Evolutionary conservation across 495 filamentous ascomycete genomes (phyloP), one percentile per base, ranked within the genome.

Genomic region (Penicillium canariense): DNA sequence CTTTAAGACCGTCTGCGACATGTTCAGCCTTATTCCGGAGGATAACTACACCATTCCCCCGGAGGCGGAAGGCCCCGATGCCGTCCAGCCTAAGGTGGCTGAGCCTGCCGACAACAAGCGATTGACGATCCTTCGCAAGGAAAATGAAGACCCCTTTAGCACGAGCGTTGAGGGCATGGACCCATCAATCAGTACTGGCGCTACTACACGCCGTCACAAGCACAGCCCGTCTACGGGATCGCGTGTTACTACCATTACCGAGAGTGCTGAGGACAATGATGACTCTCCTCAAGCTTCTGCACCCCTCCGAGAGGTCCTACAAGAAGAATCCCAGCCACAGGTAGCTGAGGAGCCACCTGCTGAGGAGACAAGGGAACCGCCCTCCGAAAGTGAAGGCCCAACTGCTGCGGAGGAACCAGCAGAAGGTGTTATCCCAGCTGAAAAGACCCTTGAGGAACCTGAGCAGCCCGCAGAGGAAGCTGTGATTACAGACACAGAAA

Each of bases 1-100:
- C 55, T 97, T 97, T 79, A 97, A 97, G 78, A 95, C 87, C 0
- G 92, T 97, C 27, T 96, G 91, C 62, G 94, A 97, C 62, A 79
- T 83, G 60, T 97, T 96, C 69, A 81, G 83, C 35, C 81, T 97
- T 26, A 86, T 98, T 40, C 90, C 90, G 2, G 84, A 90, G 50
- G 94, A 97, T 67, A 96, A 92, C 65, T 96, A 96, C 71, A 97
- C 95, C 36, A 84, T 98, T 46, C 93, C 94, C 2, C 82, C 87
- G 11, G 92, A 97, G 66, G 95, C 95, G 3, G 94, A 97, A 65
- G 93, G 91, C 11, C 62, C 88, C 1, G 80, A 79, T 55, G 65
- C 67, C 27, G 78, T 85, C 49, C 72, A 63, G 40, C 66, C 69
- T 47, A 68, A 75, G 45, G 36, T 52, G 32, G 58, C 63, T 35